Base-by-base conservation (phyloP, 495 filamentous ascomycete species). In the Penicillium egyptiacum region DNA sequence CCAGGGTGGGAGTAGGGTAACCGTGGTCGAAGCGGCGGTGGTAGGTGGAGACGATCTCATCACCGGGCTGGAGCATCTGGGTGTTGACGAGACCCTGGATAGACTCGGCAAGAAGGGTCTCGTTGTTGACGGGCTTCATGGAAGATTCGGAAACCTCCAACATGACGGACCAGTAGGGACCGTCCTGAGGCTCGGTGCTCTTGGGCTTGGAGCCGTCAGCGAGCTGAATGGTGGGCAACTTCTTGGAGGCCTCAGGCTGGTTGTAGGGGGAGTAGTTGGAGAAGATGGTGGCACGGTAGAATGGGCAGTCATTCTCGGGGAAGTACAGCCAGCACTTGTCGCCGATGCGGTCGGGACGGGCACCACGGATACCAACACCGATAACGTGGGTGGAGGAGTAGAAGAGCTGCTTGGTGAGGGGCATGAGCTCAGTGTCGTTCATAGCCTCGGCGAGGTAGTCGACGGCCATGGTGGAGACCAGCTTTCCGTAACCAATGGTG, bases 261-360 rank as follows among this genome's bases (percentile, higher is more conserved):
- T 99, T 99, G 85, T 96, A 84, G 56, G 93, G 94, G 17, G 95
- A 98, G 83, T 99, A 99, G 86, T 99, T 99, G 77, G 94, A 98
- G 86, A 99, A 99, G 79, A 99, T 98, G 60, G 94, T 99, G 68
- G 94, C 94, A 66, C 94, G 91, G 82, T 99, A 99, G 86, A 99
- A 99, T 70, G 91, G 92, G 82, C 92, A 96, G 84, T 99, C 86
- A 75, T 96, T 87, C 73, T 99, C 95, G 61, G 94, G 94, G 87
- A 98, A 99, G 85, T 99, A 99, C 53, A 99, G 85, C 91, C 94
- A 99, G 86, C 94, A 99, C 82, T 99, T 99, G 80, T 99, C 94
- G 48, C 94, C 94, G 62, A 99, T 99, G 59, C 90, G 86, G 72
- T 96, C 89, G n/a, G 94, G 94, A 55, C 94, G 90, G 60, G 80